These are phyloP conservation scores for Myotisia sp. DNA, from an alignment of 2,329 filamentous ascomycete species.

Conservation along the genomic window DNA sequence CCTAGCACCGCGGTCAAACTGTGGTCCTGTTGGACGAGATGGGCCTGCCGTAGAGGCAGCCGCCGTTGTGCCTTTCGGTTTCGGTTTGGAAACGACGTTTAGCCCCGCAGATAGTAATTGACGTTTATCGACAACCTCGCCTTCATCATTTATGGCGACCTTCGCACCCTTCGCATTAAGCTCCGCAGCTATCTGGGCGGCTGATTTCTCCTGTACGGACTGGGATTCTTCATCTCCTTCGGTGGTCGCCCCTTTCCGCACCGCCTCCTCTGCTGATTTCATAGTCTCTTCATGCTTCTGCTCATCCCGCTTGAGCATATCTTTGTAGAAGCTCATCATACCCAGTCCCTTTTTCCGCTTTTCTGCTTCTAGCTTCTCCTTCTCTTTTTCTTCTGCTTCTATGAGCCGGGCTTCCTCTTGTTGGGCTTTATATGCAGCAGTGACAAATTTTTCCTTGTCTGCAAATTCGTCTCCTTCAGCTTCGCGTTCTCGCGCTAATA, in stretches of 20 bases:
- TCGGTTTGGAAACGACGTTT: constrained; percentile 45
- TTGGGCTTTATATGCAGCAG: constrained; percentile 49
- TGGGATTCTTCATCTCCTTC: constrained; percentile 17
- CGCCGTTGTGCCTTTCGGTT: constrained; percentile 17
- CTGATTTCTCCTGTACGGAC: constrained; percentile 29
- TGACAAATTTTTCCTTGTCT: constrained; percentile 55
- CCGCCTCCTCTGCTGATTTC: constrained; percentile 38
- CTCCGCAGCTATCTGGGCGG: constrained; percentile 42
- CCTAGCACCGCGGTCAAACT: constrained; percentile 17
- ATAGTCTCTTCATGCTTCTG: constrained; percentile 42
- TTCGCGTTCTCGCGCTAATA: constrained; percentile 47
- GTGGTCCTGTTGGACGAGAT: constrained; percentile 12
- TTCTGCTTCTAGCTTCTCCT: constrained; percentile 41
- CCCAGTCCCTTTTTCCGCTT: constrained; percentile 35
- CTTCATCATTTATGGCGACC: constrained; percentile 48
- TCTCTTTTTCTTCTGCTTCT: constrained; percentile 44
- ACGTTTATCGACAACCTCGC: constrained; percentile 49
- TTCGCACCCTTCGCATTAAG: constrained; percentile 38
- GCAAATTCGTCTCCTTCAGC: constrained; percentile 52
- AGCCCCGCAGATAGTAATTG: constrained; percentile 48
- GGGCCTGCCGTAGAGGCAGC: constrained; percentile 3
- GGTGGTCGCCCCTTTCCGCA: constrained; percentile 19
- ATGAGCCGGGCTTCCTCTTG: constrained; percentile 45
- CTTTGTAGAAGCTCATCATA: constrained; percentile 48
- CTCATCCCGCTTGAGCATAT: constrained; percentile 45